Base-by-base conservation (phyloP, 352 stramenopile genomes). In the Globisporangium paroecandrum region DNA sequence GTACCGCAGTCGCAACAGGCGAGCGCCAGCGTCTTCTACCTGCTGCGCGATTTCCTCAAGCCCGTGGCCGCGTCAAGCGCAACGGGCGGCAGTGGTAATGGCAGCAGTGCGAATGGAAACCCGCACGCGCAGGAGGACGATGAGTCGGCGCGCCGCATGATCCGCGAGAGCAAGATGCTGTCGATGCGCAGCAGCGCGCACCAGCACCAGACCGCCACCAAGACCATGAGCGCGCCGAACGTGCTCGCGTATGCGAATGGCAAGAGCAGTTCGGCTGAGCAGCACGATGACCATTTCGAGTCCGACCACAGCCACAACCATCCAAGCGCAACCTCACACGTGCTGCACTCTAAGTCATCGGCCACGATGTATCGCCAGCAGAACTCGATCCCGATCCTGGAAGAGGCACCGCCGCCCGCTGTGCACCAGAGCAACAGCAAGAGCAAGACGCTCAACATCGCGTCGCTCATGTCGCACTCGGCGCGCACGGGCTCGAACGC, bases 161-260 rank as follows among this genome's bases (percentile, higher is more conserved):
- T 92, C 51, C 82, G 82, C 41, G 84, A 90, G 75, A 90, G 79
- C 69, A 89, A 88, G 57, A 92, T 92, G 72, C 73, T 90, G 22
- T 69, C 71, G 9, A 89, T 90, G 81, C 75, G 74, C 36, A 76
- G 10, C 66, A 51, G 49, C 55, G 61, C 71, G 10, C 58, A 51
- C 9, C 29, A 61, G n/a, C 58, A 51, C 15, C 29, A 61, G n/a
- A 32, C 51, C 22, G 51, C 55, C 54, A 62, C 24, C 62, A 66
- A 27, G n/a, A 59, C 32, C 58, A 64, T 57, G 47, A 75, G 46
- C 29, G 67, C 59, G 1, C 56, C 47, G 24, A 53, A 73, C 66
- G 46, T 63, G 24, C 13, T 64, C 32, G 41, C 62, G 43, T 32
- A 68, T 20, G 29, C 6, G 29, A 32, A 51, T 51, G 43, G 43